phyloP scores from a whole-genome alignment of 2,329 filamentous ascomycete species.

The Alternaria triticimaculans region DNA sequence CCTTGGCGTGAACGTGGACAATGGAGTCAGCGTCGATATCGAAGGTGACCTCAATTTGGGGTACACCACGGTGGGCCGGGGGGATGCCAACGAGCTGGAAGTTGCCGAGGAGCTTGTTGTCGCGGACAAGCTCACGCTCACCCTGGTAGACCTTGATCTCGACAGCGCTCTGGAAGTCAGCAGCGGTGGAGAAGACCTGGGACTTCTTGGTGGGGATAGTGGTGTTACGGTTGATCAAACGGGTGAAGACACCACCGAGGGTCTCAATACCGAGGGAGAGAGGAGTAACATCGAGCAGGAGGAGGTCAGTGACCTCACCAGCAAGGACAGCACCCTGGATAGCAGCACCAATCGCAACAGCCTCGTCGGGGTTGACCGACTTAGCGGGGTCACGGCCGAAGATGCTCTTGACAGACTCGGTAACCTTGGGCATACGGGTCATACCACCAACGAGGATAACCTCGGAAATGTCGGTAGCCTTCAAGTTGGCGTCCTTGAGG shows the following conservation, averaged over 20 bases:
- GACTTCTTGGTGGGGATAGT: constrained; percentile 99
- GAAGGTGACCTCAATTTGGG: constrained; percentile 97
- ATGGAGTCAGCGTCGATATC: constrained; percentile 98
- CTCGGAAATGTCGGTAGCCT: constrained; percentile 94
- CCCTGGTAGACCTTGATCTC: constrained; percentile 99
- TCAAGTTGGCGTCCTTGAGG: constrained; percentile 90
- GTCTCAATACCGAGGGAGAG: constrained; percentile 98
- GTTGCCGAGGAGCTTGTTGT: constrained; percentile 99
- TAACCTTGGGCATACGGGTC: constrained; percentile 99
- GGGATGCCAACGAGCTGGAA: constrained; percentile 99
- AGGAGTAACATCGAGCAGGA: constrained; percentile 94
- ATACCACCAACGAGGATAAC: constrained; percentile 98
- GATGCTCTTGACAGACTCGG: constrained; percentile 93
- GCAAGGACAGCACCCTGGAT: constrained; percentile 97
- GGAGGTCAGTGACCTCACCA: constrained; percentile 94
- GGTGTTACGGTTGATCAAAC: constrained; percentile 98
- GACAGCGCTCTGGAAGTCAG: constrained; percentile 97
- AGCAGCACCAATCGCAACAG: constrained; percentile 95
- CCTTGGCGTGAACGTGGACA: constrained; percentile 96
- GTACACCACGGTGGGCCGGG: constrained; percentile 93
- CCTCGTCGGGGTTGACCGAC: constrained; percentile 98
- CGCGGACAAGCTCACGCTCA: constrained; percentile 97
- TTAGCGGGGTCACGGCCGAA: constrained; percentile 97
- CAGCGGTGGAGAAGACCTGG: constrained; percentile 95
- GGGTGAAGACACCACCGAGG: constrained; percentile 95